These are phyloP conservation scores for Chaetomium sp. DNA, from an alignment of 2,329 filamentous ascomycete species.

Conservation along the genomic window DNA sequence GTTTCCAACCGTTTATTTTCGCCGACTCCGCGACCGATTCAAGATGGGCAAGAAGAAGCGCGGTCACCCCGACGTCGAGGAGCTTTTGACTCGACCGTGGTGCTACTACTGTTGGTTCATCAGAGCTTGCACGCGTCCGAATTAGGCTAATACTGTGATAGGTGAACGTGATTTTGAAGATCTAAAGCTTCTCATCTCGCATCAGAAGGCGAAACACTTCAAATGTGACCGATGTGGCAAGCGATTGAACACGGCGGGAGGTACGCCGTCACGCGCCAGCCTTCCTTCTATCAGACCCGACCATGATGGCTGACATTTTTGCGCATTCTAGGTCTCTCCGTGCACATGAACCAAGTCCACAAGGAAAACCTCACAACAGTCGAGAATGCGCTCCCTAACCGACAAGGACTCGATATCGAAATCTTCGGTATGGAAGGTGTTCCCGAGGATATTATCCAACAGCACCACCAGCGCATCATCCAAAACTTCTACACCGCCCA, in stretches of 20 bases:
- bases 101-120: conserved; percentile 80
- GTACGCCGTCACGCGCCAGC: conserved; percentile 41
- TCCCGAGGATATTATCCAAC: conserved; percentile 73
- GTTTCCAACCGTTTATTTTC: neutral
- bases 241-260: conserved; percentile 88
- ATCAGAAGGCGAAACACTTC: conserved; percentile 99
- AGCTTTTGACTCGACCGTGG: conserved; percentile 82
- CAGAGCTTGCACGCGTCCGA: neutral
- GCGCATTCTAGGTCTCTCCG: conserved; percentile 59
- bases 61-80: conserved; percentile 77
- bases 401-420: conserved; percentile 80
- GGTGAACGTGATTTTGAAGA: conserved; percentile 96
- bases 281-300: neutral
- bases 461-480: conserved; percentile 81
- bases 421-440: conserved; percentile 99
- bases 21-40: neutral
- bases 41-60: conserved; percentile 85
- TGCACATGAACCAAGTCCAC: conserved; percentile 98
- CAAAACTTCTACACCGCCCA: conserved; percentile 80
- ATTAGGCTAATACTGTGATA: conserved; percentile 26
- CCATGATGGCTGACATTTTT: conserved; percentile 10
- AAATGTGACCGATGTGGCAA: conserved; percentile 90
- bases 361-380: conserved; percentile 84
- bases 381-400: conserved; percentile 85
- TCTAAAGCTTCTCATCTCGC: conserved; percentile 88